Conservation (phyloP, 169 alveolate genomes). For the Toxoplasma gondii region DNA sequence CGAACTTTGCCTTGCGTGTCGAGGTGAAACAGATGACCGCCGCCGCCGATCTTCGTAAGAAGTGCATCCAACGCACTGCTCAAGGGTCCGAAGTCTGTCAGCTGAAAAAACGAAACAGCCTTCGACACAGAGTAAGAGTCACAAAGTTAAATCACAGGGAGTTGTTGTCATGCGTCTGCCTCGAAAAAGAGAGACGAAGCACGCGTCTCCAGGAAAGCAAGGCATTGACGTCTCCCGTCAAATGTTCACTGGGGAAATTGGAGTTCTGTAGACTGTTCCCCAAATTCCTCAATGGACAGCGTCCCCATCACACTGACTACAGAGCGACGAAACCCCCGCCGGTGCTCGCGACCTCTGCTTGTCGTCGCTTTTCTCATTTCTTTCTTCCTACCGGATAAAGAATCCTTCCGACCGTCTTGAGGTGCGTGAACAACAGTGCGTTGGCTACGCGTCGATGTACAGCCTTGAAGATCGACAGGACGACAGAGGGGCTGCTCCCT, state of each 20-base stretch:
- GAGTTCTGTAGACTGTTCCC: no score
- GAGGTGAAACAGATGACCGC: neutral
- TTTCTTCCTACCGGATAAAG: slow-evolving; percentile 29
- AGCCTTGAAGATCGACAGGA: neutral
- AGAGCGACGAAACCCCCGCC: no score
- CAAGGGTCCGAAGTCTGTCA: neutral
- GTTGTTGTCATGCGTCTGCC: no score
- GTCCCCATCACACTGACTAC: no score
- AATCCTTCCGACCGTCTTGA: neutral
- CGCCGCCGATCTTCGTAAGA: neutral
- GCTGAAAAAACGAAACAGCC: neutral
- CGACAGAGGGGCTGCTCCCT: neutral
- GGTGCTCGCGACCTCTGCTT: no score
- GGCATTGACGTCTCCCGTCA: no score
- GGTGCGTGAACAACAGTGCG: neutral
- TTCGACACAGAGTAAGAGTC: no score
- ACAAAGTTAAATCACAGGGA: no score
- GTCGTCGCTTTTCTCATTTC: neutral
- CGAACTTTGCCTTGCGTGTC: neutral
- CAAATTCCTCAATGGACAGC: no score
- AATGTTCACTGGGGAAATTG: no score
- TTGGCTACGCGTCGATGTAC: neutral
- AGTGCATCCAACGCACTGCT: neutral
- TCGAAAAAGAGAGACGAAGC: no score
- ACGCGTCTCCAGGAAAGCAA: no score